Base-by-base conservation (phyloP, 345 rosid species). In the Toxicodendron radicans region DNA sequence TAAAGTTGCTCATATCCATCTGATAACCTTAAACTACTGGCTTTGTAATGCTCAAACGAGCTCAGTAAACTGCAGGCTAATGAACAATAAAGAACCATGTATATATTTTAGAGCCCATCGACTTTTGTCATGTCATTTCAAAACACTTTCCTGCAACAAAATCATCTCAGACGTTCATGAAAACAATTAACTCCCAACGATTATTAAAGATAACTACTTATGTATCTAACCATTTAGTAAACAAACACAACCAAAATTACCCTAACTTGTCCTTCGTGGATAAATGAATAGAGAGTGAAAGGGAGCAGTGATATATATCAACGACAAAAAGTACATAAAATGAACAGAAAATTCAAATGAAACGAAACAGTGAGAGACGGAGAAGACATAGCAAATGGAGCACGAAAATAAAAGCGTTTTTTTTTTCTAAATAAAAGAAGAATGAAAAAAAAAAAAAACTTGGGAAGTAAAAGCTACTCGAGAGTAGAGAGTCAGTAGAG, bases 1-100 rank as follows among this genome's bases (percentile, higher is more conserved):
- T 79, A n/a, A 73, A 78, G 70, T 57, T 65, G 59, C 76, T 73
- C 71, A 54, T 72, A 43, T 82, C 87, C 89, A 84, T 85, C 69
- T 35, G 12, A 4, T 4, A 23, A 51, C 57, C n/a, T 1, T 4
- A 9, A 49, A 12, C 60, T 53, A 12, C 13, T 57, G 16, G 30
- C 24, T 53, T 58, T 9, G 49, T 21, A 70, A 41, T 71, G 51
- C 53, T 56, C 21, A 13, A 38, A 12, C 11, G 5, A 56, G 8
- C 58, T 52, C 59, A 68, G 21, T 10, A 21, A 33, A 8, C 66
- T 33, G 17, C 43, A 7, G 43, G 43, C 43, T 38, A 7, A 7
- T 38, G 43, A 38, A 38, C 16, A 23, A 5, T 7, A 18, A 54
- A 20, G 16, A 20, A 35, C 43, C 9, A 8, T 7, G n/a, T 32